Base-by-base conservation (phyloP, 1,139 yeast genomes). In the Yamadazyma taylorii region DNA sequence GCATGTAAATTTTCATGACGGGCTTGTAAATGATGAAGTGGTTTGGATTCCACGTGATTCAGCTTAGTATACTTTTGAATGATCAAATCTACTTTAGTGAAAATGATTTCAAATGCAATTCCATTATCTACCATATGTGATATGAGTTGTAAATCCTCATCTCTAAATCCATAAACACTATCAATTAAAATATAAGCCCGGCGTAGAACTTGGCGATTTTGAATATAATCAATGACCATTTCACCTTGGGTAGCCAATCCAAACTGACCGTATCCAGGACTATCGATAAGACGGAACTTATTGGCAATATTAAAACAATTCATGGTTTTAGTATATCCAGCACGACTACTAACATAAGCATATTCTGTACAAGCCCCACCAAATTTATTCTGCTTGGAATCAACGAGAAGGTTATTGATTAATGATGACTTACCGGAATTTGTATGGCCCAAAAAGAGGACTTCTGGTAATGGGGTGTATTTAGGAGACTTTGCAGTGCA, bases 341-440 rank as follows among this genome's bases (percentile, higher is more conserved):
- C 88, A 37, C 69, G 66, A 37, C 63, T 70, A 4, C 84, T 81
- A 3, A 77, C 78, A 47, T 58, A 74, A 3, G 86, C 87, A 45
- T 69, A 63, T 36, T 66, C 66, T 2, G 62, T 63, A 54, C 32
- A 55, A 42, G 47, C 41, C 23, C 58, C 65, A 22, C 27, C 16
- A 2, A 45, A 27, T 15, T 38, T 43, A 10, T 28, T 16, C 13
- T 45, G 40, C 4, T 51, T 42, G 19, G 58, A 55, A 32, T 60
- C 56, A 5, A 52, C 56, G 53, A 50, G 75, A 53, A 81, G 46
- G 13, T 74, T 75, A 50, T 86, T 85, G 28, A 88, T 63, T 27
- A 88, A 58, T 0, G 94, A 79, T 0, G 95, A 85, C 54, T 88
- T 88, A 0, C 97, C 97, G 2, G 80, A 88, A 51, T 88, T 88